These are phyloP conservation scores for Chrysanthemum makinoi DNA, from an alignment of 129 eudicot species.

Conservation along the genomic window DNA sequence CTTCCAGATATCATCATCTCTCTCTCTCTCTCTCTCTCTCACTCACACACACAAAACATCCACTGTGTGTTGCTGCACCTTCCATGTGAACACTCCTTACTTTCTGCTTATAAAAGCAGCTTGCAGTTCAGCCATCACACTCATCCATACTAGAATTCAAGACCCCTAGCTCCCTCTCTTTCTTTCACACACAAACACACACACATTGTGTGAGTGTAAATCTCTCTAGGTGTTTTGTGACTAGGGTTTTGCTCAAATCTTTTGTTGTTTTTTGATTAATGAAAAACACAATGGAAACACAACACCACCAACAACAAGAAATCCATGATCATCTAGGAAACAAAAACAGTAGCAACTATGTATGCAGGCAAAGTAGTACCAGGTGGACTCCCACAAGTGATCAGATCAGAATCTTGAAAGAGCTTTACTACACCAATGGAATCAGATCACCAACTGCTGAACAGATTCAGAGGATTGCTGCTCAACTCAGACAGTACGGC, in stretches of 20 bases:
- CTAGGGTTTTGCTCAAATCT: slow-evolving; percentile 28
- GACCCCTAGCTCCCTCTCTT: neutral
- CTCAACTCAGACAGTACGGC: slow-evolving; percentile 88
- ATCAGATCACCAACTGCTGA: slow-evolving; percentile 90
- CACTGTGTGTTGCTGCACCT: slow-evolving; percentile 15
- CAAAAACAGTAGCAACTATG: slow-evolving; percentile 27
- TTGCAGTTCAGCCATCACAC: slow-evolving; percentile 17
- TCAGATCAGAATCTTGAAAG: slow-evolving; percentile 86
- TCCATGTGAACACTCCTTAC: slow-evolving; percentile 34
- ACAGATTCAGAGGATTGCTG: slow-evolving; percentile 89
- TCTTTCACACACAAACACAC: neutral
- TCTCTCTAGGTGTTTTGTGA: slow-evolving; percentile 20
- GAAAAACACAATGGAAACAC: slow-evolving; percentile 31
- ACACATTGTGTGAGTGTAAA: neutral
- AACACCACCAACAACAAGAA: slow-evolving; percentile 20
- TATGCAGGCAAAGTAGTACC: slow-evolving; percentile 90
- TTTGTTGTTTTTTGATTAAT: neutral
- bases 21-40: slow-evolving; percentile 38
- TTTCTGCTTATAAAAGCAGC: slow-evolving; percentile 33
- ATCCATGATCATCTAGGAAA: slow-evolving; percentile 25
- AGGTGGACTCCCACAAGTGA: slow-evolving; percentile 98
- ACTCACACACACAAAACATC: slow-evolving; percentile 23
- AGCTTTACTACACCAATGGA: slow-evolving; percentile 93
- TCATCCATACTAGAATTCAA: slow-evolving; percentile 23
- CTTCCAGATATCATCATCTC: slow-evolving; percentile 74